Conservation (phyloP, 2,329 filamentous ascomycete genomes). For the Iodosphaeria phyllophila region DNA sequence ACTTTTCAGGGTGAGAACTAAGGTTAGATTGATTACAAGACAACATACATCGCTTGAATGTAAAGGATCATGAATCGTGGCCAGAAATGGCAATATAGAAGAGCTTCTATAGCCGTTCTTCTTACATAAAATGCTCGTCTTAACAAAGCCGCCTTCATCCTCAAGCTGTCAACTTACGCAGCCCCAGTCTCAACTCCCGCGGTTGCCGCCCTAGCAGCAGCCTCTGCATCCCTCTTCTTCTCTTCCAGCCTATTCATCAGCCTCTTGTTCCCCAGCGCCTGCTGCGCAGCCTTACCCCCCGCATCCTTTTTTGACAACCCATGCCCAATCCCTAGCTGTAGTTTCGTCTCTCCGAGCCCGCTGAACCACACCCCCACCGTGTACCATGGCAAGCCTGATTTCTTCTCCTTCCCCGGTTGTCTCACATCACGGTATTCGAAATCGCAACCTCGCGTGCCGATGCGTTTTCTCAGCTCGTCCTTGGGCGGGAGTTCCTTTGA, state of each 20-base stretch:
- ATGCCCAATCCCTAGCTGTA: conserved; percentile 42
- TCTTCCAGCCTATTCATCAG: conserved; percentile 30
- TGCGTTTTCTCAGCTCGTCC: conserved; percentile 10
- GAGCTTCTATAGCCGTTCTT: too few relatives aligned
- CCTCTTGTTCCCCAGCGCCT: conserved; percentile 47
- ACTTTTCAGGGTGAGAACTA: too few relatives aligned
- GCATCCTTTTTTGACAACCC: conserved; percentile 53
- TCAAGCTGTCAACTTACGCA: too few relatives aligned
- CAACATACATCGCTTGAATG: too few relatives aligned
- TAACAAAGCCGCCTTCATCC: too few relatives aligned
- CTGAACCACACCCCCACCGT: conserved; percentile 45
- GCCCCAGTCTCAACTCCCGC: too few relatives aligned
- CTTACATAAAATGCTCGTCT: too few relatives aligned
- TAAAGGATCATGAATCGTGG: too few relatives aligned
- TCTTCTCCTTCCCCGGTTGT: conserved; percentile 33
- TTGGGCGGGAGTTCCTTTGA: conserved; percentile 2
- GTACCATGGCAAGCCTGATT: conserved; percentile 35
- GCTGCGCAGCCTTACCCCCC: conserved; percentile 43
- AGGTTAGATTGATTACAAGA: too few relatives aligned
- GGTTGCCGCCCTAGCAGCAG: too few relatives aligned
- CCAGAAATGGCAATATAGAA: too few relatives aligned
- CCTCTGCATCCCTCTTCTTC: conserved; percentile 26
- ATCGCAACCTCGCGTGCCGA: conserved; percentile 37
- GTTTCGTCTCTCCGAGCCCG: conserved; percentile 47
- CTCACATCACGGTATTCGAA: conserved; percentile 42